Evolutionary conservation across 2,329 filamentous ascomycete species (phyloP).

Genomic region (Ascochyta koolunga): DNA sequence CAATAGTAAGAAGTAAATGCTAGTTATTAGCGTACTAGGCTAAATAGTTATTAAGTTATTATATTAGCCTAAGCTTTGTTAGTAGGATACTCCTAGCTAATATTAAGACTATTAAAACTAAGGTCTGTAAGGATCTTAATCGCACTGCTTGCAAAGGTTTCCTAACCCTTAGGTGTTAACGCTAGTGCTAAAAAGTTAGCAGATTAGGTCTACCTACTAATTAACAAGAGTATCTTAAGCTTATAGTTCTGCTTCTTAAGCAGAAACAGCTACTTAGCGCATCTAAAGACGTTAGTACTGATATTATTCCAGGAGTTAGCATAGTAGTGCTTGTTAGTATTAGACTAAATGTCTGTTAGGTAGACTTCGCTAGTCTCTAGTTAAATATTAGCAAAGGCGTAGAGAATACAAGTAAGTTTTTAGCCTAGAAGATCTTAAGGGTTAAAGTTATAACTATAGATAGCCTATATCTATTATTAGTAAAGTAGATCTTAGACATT

Average conservation of each 20-base stretch:
- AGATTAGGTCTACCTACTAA: conserved; percentile 48
- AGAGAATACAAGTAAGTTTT: conserved; percentile 46
- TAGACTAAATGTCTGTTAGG: conserved; percentile 44
- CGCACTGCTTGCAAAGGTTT: conserved; percentile 41
- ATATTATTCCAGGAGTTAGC: conserved; percentile 48
- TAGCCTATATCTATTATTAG: conserved; percentile 31
- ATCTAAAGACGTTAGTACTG: conserved; percentile 47
- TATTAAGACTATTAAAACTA: conserved; percentile 47
- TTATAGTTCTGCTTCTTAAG: conserved; percentile 46
- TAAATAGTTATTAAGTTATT: conserved; percentile 50
- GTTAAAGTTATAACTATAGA: conserved; percentile 44
- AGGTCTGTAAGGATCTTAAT: conserved; percentile 38
- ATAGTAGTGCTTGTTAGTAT: conserved; percentile 45
- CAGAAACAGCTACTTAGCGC: conserved; percentile 44
- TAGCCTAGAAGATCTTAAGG: conserved; percentile 40
- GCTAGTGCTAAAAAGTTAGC: conserved; percentile 40
- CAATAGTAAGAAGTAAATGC: conserved; percentile 54
- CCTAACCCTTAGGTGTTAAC: conserved; percentile 32
- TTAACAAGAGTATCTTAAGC: conserved; percentile 44
- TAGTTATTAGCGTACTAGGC: conserved; percentile 44
- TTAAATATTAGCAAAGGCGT: conserved; percentile 47
- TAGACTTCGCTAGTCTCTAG: conserved; percentile 46
- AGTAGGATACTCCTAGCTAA: conserved; percentile 46
- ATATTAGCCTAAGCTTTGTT: conserved; percentile 37
- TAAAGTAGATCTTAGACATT: not conserved